A percentile compares a stretch with the other conserved stretches of the same genome.
Conservation (phyloP, 139 green algal species). For the Picochlorum sp. region DNA sequence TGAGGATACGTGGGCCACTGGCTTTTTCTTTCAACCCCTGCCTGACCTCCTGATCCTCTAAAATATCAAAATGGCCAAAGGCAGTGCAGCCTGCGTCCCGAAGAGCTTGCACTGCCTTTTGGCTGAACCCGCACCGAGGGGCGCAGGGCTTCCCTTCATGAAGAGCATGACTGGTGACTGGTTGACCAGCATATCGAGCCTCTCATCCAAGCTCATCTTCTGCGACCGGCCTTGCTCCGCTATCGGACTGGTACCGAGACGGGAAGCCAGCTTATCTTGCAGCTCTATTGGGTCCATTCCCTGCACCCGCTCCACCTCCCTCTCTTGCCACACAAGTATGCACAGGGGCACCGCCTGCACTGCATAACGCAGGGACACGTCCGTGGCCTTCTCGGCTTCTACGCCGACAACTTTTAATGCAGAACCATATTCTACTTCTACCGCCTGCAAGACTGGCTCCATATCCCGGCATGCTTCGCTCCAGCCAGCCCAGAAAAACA, state of each 20-base stretch:
- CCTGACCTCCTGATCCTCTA: slow-evolving; percentile 64
- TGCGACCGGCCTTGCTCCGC: not conserved
- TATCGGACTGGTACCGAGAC: not conserved
- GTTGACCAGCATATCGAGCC: slow-evolving; percentile 51
- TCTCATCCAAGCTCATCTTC: slow-evolving; percentile 5
- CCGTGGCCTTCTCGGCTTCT: slow-evolving; percentile 72
- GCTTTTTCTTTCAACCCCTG: slow-evolving; percentile 69
- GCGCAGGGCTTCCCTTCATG: slow-evolving; percentile 70
- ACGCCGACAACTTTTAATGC: slow-evolving; percentile 35
- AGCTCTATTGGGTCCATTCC: slow-evolving; percentile 53
- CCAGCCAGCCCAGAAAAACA: slow-evolving; percentile 76
- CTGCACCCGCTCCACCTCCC: slow-evolving; percentile 56
- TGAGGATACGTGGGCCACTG: slow-evolving; percentile 80
- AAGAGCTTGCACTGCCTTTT: slow-evolving; percentile 62
- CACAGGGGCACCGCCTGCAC: slow-evolving; percentile 72
- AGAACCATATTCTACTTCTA: slow-evolving; percentile 38
- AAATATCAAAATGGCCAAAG: slow-evolving; percentile 85
- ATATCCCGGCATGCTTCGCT: slow-evolving; percentile 74
- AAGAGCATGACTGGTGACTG: slow-evolving; percentile 63
- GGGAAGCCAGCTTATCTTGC: not conserved
- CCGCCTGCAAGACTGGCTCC: slow-evolving; percentile 46
- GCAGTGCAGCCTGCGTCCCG: slow-evolving; percentile 17
- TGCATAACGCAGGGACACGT: slow-evolving; percentile 52
- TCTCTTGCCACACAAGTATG: slow-evolving; percentile 45
- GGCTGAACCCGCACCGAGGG: slow-evolving; percentile 82